phyloP scores from a whole-genome alignment of 2,329 filamentous ascomycete genomes.

The Tricladium varicosporioides region DNA sequence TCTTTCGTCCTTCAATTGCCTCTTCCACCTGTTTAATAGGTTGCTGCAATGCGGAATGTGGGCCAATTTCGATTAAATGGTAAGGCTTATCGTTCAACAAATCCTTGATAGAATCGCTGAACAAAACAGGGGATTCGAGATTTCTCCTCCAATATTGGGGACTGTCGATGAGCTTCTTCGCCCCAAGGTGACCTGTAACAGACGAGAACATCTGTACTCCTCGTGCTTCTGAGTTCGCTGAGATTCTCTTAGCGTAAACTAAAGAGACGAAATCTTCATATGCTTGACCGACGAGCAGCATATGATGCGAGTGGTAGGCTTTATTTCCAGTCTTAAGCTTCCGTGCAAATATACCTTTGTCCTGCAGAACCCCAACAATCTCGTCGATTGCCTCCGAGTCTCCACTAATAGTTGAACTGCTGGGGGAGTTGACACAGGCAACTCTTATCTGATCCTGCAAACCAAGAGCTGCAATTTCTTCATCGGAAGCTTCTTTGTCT shows the following conservation, averaged over 20 bases:
- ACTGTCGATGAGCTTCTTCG: neutral
- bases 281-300: constrained; percentile 2
- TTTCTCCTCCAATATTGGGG: constrained; percentile 15
- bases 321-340: constrained; percentile 11
- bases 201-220: constrained; percentile 8
- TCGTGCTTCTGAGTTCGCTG: neutral
- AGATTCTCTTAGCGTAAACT: neutral
- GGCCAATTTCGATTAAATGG: constrained; percentile 21
- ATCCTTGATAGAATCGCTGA: constrained; percentile 1
- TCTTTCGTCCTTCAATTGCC: neutral
- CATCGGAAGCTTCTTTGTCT: constrained; percentile 2
- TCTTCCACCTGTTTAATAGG: constrained; percentile 8
- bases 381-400: constrained; percentile 10
- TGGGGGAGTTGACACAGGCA: constrained; percentile 31
- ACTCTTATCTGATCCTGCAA: constrained; percentile 4
- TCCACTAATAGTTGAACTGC: constrained; percentile 28
- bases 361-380: constrained; percentile 1
- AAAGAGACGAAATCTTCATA: constrained; percentile 5
- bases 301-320: constrained; percentile 17
- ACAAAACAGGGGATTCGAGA: constrained; percentile 14
- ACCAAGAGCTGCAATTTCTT: neutral
- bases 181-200: constrained; percentile 2
- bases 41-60: constrained; percentile 12
- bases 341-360: constrained; percentile 17
- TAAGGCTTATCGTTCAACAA: neutral